These are phyloP conservation scores for Hypericum perforatum DNA, from an alignment of 345 rosid species.

Conservation along the genomic window DNA sequence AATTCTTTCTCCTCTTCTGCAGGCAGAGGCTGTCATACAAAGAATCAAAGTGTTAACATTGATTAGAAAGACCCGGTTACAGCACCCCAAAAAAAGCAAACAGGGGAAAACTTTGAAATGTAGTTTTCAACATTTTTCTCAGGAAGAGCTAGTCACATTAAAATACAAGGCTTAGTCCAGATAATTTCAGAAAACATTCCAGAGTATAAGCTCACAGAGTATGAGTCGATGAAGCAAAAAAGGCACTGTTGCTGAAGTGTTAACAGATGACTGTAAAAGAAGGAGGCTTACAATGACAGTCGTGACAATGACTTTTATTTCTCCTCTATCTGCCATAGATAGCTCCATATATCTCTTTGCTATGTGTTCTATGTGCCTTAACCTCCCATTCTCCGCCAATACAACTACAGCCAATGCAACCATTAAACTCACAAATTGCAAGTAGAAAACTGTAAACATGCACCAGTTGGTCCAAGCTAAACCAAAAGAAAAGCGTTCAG, in stretches of 20 bases:
- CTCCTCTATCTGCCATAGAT: slow-evolving; percentile 81
- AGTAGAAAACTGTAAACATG: neutral
- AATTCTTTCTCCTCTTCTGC: slow-evolving; percentile 78
- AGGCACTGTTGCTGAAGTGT: neutral
- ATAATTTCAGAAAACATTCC: too few species aligned
- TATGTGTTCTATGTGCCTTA: slow-evolving; percentile 51
- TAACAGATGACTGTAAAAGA: neutral
- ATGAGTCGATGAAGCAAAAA: too few species aligned
- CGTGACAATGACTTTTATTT: slow-evolving; percentile 66
- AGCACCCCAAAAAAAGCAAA: too few species aligned
- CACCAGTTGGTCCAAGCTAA: neutral
- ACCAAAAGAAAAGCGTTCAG: too few species aligned
- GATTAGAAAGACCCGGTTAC: neutral
- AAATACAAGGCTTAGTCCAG: too few species aligned
- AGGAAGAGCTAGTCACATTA: too few species aligned
- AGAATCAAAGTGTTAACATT: neutral
- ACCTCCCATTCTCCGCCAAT: slow-evolving; percentile 79
- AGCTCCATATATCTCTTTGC: slow-evolving; percentile 54
- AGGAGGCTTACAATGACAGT: slow-evolving; percentile 61
- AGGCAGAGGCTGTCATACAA: slow-evolving; percentile 61
- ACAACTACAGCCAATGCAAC: slow-evolving; percentile 30
- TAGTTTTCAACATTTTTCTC: too few species aligned
- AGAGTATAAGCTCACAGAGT: too few species aligned
- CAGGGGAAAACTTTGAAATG: too few species aligned
- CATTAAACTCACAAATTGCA: neutral